Base-by-base conservation (phyloP, 1,284 basidiomycete species). In the Marasmius oreades region DNA sequence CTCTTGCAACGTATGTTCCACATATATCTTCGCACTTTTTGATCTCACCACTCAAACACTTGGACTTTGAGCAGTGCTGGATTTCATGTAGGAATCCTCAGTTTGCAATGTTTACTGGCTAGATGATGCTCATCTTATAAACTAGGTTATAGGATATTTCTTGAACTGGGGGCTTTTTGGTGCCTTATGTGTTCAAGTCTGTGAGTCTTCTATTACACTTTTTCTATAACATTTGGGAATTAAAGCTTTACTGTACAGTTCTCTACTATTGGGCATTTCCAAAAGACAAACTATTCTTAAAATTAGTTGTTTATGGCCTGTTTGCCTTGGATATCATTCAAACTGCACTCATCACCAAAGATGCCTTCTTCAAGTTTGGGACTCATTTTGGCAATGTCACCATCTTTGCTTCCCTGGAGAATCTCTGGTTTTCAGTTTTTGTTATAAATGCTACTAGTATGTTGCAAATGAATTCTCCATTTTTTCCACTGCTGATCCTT, bases 191-290 rank as follows among this genome's bases (percentile, higher is more conserved):
- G 56, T 63, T 34, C 64, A 66, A 64, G 58, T 65, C 36, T 65
- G 64, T 65, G 36, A 36, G 64, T 61, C n/a, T 33, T 5, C 46
- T 28, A 14, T 22, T 14, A 28, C 26, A 4, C 28, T 52, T 18
- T 18, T 34, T 42, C 22, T 28, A 26, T 20, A n/a, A 20, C 2
- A n/a, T 20, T n/a, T 18, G 20, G 7, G 5, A 42, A n/a, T 3
- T 20, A 16, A 42, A 7, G 11, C 7, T n/a, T 1, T n/a, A 6
- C 7, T 20, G 18, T 31, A 22, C 37, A 67, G 65, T 61, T 37
- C 62, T 62, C 14, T 67, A 64, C 36, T 67, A 64, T 24, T 55
- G 64, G 45, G 64, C 65, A 12, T 66, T 66, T 23, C 65, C 64
- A 1, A 61, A 62, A 5, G 64, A 65, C 31, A 55, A 51, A 20